A percentile compares a stretch with the other conserved stretches of the same genome.
Conservation (phyloP, 2,329 filamentous ascomycete genomes). For the Colletotrichum sp. region DNA sequence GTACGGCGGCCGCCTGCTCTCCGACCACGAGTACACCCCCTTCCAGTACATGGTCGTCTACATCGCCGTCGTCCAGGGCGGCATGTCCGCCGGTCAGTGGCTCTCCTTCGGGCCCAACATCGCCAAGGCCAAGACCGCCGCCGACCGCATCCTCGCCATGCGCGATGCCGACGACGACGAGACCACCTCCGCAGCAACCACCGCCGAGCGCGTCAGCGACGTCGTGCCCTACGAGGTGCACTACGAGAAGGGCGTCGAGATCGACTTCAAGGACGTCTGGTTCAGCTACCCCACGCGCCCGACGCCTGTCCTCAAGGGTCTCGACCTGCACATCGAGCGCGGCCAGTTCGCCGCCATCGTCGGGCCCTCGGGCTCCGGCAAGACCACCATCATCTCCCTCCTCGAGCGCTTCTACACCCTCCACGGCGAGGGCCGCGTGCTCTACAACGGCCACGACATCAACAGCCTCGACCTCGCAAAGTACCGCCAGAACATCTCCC, state of each 20-base stretch:
- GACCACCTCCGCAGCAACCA: slow-evolving; percentile 36
- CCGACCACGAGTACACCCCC: slow-evolving; percentile 20
- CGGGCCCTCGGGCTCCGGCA: slow-evolving; percentile 56
- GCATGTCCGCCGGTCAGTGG: slow-evolving; percentile 23
- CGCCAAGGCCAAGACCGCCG: slow-evolving; percentile 21
- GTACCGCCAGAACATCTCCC: slow-evolving; percentile 40
- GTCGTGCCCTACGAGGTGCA: slow-evolving; percentile 11
- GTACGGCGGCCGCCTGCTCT: slow-evolving; percentile 20
- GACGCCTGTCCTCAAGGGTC: slow-evolving; percentile 14
- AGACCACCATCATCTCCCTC: slow-evolving; percentile 32
- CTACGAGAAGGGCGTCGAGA: slow-evolving; percentile 24
- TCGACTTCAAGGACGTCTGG: slow-evolving; percentile 25
- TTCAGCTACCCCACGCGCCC: slow-evolving; percentile 19
- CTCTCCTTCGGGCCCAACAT: slow-evolving; percentile 22
- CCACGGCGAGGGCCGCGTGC: not conserved
- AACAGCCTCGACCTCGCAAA: slow-evolving; percentile 26
- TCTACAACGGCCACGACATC: slow-evolving; percentile 32
- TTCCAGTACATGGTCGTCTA: slow-evolving; percentile 25
- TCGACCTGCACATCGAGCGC: slow-evolving; percentile 37
- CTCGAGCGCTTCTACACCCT: slow-evolving; percentile 31
- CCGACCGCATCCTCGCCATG: slow-evolving; percentile 19
- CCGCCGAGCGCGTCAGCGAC: not conserved
- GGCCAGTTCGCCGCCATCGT: slow-evolving; percentile 76
- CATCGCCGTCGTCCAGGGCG: slow-evolving; percentile 22
- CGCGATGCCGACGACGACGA: slow-evolving; percentile 37